Evolutionary conservation across 2,329 filamentous ascomycete genomes (phyloP), one percentile per base, ranked within the genome.

Genomic region (Microcyclospora pomicola): DNA sequence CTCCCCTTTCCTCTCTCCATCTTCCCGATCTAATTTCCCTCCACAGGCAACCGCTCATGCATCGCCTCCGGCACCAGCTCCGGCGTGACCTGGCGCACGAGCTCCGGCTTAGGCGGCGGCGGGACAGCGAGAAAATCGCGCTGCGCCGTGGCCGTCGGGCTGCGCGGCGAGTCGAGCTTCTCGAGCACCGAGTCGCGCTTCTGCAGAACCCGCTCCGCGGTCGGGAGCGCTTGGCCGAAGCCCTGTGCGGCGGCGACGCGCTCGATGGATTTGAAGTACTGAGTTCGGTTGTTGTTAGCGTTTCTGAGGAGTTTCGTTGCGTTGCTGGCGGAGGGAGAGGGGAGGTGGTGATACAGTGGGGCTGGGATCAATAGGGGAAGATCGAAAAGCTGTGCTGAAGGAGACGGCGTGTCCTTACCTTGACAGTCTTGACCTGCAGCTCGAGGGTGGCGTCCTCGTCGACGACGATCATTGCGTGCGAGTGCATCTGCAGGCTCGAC

Each of bases 391-490:
- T n/a, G n/a, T n/a, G n/a, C n/a, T n/a, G n/a, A n/a, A n/a, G n/a
- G n/a, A n/a, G n/a, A n/a, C n/a, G n/a, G 11, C n/a, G n/a, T 33
- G 15, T n/a, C 41, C 36, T 49, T 54, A 52, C 51, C 50, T 55
- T 56, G 35, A 58, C 55, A 35, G 56, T 67, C 58, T 63, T 64
- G 49, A 61, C 63, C 47, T 62, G 61, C 32, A 69, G 52, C 51
- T 71, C 59, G 43, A 72, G 38, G 28, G 66, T 65, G 49, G 66
- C 63, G 54, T 88, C 82, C 51, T 88, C 82, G 51, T 92, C 84
- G 33, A 81, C 82, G 9, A 88, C 82, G 47, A 91, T 77, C 68
- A 91, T 76, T 37, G 83, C 78, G 51, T 87, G 80, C 3, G 76
- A 79, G 58, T 91, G 84, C 45, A 88, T 65, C 58, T 92, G 84